Evolutionary conservation across 2,329 filamentous ascomycete species (phyloP).

Genomic region (Chrysoporthe deuterocubensis): DNA sequence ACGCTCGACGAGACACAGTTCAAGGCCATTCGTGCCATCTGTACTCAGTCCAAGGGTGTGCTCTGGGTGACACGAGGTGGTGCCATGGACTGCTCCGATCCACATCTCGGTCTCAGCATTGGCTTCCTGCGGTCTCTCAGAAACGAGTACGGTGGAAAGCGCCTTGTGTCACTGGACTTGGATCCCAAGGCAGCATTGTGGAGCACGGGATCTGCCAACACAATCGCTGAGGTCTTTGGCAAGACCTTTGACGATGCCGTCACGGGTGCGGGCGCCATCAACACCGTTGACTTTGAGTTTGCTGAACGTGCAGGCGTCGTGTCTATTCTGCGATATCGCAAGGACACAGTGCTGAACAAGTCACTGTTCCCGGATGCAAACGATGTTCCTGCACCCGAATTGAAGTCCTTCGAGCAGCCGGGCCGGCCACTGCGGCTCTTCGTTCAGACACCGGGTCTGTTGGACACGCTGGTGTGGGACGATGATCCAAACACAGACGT

Average conservation of each 20-base stretch:
- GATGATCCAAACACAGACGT: constrained; percentile 25
- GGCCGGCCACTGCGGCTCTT: constrained; percentile 15
- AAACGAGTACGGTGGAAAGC: constrained; percentile 33
- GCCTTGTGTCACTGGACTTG: constrained; percentile 36
- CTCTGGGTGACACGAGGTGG: constrained; percentile 23
- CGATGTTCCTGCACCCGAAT: constrained; percentile 25
- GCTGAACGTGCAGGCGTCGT: background rate
- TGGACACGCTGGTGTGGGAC: constrained; percentile 29
- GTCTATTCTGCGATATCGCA: background rate
- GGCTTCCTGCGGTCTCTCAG: constrained; percentile 36
- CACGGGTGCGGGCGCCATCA: background rate
- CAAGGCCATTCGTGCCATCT: constrained; percentile 3
- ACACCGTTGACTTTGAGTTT: constrained; percentile 1
- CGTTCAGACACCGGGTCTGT: constrained; percentile 25
- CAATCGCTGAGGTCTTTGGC: background rate
- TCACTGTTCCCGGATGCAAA: constrained; percentile 12
- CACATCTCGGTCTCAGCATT: constrained; percentile 30
- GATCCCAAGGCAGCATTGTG: constrained; percentile 28
- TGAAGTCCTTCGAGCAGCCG: constrained; percentile 25
- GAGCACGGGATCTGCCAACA: constrained; percentile 1
- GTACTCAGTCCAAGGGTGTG: constrained; percentile 7
- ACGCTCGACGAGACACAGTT: constrained; percentile 3
- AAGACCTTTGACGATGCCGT: background rate
- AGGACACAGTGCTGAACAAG: background rate
- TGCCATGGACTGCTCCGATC: constrained; percentile 26